Conservation (phyloP, 1,284 basidiomycete species). For the Moesziomyces sp. region DNA sequence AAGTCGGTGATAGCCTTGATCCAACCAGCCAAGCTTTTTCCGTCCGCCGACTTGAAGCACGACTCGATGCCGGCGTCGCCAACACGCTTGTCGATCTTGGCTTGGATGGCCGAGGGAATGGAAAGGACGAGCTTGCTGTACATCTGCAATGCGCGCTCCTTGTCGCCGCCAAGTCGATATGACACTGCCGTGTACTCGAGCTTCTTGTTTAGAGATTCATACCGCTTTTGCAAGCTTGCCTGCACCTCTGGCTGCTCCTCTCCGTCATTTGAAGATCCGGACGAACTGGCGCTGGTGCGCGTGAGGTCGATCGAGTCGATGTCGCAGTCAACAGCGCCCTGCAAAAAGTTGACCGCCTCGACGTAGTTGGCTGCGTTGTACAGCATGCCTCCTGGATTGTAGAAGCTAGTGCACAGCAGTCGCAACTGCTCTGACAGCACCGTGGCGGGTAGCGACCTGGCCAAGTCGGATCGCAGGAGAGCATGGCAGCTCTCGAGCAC, state of each 20-base stretch:
- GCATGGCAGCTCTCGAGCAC: slow-evolving; percentile 20
- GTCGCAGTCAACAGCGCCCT: slow-evolving; percentile 52
- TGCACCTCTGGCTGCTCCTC: slow-evolving; percentile 14
- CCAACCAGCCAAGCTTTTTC: slow-evolving; percentile 9
- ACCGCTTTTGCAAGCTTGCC: slow-evolving; percentile 7
- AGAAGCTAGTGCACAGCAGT: slow-evolving; percentile 64
- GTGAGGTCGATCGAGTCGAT: slow-evolving; percentile 24
- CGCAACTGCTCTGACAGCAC: slow-evolving; percentile 29
- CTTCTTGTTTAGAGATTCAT: slow-evolving; percentile 27
- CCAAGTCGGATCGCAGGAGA: slow-evolving; percentile 11
- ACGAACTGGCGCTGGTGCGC: neutral
- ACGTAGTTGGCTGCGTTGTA: slow-evolving; percentile 63
- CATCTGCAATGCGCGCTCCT: slow-evolving; percentile 18
- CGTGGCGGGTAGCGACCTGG: slow-evolving; percentile 6
- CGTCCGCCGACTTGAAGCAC: slow-evolving; percentile 15
- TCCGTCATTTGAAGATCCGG: neutral
- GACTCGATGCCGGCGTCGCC: slow-evolving; percentile 16
- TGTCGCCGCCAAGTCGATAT: slow-evolving; percentile 33
- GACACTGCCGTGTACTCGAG: slow-evolving; percentile 46
- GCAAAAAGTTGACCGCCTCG: slow-evolving; percentile 58
- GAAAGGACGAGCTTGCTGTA: slow-evolving; percentile 20
- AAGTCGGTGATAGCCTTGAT: slow-evolving; percentile 42
- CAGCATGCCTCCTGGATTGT: slow-evolving; percentile 68
- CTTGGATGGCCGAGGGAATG: neutral
- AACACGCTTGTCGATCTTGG: slow-evolving; percentile 8